Percentiles rank a stretch among this genome's conserved stretches.
These are phyloP conservation scores for Stramenopiles sp. DNA, from an alignment of 352 stramenopile genomes.

Conservation along the genomic window DNA sequence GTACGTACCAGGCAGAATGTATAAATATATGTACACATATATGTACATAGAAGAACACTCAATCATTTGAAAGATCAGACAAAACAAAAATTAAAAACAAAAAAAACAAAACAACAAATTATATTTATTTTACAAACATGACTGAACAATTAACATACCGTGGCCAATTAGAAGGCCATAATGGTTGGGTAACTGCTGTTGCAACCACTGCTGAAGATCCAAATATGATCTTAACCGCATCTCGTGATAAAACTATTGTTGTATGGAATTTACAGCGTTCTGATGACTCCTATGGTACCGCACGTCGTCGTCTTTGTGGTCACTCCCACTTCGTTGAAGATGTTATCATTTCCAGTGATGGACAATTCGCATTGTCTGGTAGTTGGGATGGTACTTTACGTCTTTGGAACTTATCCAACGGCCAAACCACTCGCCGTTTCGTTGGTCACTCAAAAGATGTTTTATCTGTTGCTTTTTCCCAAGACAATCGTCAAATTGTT, in stretches of 20 bases:
- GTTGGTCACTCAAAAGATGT: conserved; percentile 99
- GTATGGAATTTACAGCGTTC: conserved; percentile 55
- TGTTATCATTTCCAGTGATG: conserved; percentile 96
- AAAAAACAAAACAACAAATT: conserved; percentile 1
- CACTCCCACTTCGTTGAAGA: conserved; percentile 99
- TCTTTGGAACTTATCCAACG: conserved; percentile 98
- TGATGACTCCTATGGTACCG: conserved; percentile 74
- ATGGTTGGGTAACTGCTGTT: conserved; percentile 72
- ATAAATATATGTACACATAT: too few species aligned
- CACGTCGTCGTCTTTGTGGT: conserved; percentile 80
- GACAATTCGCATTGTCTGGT: conserved; percentile 92
- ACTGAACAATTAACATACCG: conserved; percentile 30
- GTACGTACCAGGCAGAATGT: too few species aligned
- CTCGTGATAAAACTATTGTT: conserved; percentile 82
- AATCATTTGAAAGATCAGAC: too few species aligned
- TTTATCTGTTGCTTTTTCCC: conserved; percentile 94
- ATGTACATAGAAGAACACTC: too few species aligned
- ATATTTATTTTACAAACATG: too few species aligned
- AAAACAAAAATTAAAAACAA: too few species aligned
- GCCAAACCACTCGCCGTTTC: conserved; percentile 93
- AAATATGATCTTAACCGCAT: conserved; percentile 92
- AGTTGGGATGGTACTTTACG: conserved; percentile 97
- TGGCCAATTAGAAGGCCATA: conserved; percentile 57
- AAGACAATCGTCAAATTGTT: conserved; percentile 98
- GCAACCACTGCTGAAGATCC: conserved; percentile 95